Conservation (phyloP, 257 asterid species). For the Nicotiana attenuata region DNA sequence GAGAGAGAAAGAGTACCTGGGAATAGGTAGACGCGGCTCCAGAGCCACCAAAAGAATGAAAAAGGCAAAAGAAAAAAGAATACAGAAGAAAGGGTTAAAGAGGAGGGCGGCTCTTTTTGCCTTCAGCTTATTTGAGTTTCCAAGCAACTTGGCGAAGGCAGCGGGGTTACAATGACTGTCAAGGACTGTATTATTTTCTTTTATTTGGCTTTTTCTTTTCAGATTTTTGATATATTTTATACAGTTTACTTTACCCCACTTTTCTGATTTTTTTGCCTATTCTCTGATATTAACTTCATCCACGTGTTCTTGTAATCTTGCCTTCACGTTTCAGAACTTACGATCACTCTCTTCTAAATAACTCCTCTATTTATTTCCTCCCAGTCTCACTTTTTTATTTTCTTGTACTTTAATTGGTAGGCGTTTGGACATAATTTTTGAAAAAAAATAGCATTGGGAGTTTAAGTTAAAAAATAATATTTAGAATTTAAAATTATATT, state of each 20-base stretch:
- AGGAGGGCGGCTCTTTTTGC: slow-evolving; percentile 45
- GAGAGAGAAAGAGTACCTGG: slow-evolving; percentile 29
- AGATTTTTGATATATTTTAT: background rate
- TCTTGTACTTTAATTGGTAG: too few relatives aligned
- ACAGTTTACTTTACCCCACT: slow-evolving; percentile 11
- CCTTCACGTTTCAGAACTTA: slow-evolving; percentile 10
- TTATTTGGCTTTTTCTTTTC: background rate
- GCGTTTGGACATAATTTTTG: too few relatives aligned
- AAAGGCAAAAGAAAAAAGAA: slow-evolving; percentile 10
- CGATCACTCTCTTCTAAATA: background rate
- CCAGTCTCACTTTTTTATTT: background rate
- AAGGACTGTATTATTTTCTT: slow-evolving; percentile 10
- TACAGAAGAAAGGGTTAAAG: slow-evolving; percentile 37
- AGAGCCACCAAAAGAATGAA: slow-evolving; percentile 33
- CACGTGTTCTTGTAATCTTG: slow-evolving; percentile 30
- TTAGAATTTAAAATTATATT: too few relatives aligned
- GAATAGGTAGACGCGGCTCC: slow-evolving; percentile 19
- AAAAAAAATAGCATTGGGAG: too few relatives aligned
- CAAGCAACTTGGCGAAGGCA: slow-evolving; percentile 39
- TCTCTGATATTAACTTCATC: slow-evolving; percentile 26
- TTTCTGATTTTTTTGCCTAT: background rate
- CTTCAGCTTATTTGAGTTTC: slow-evolving; percentile 47
- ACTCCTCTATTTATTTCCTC: background rate
- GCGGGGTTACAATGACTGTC: background rate
- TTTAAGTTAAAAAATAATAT: too few relatives aligned